These are phyloP conservation scores for Aphanomyces euteiches DNA, from an alignment of 352 stramenopile genomes.

Conservation along the genomic window DNA sequence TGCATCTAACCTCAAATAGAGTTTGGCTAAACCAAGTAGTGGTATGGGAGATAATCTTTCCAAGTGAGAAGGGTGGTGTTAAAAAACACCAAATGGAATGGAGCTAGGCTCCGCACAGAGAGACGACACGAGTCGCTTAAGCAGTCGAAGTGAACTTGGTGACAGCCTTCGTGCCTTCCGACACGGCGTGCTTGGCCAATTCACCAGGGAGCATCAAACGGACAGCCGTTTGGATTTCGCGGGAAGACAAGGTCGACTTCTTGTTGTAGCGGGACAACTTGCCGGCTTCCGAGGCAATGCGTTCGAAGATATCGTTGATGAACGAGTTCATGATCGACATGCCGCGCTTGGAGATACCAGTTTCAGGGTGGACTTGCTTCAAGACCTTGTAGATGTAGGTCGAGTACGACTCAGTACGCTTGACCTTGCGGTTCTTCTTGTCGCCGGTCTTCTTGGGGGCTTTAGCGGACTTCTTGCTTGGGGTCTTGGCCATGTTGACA, in stretches of 20 bases:
- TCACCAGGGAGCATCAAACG: conserved; percentile 79
- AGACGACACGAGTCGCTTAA: conserved; percentile 41
- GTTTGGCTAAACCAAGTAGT: background rate
- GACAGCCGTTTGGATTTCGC: conserved; percentile 88
- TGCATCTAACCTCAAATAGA: background rate
- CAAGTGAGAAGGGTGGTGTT: conserved; percentile 62
- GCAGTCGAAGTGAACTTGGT: conserved; percentile 47
- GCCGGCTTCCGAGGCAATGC: conserved; percentile 78
- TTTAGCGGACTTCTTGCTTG: conserved; percentile 53
- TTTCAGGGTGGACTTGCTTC: conserved; percentile 80
- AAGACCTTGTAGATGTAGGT: conserved; percentile 49
- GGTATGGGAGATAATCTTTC: conserved; percentile 19
- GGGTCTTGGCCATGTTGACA: conserved; percentile 65
- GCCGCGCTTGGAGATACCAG: conserved; percentile 82
- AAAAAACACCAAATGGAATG: conserved; percentile 67
- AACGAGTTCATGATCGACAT: conserved; percentile 92
- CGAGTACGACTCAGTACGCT: conserved; percentile 37
- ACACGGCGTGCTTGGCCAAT: conserved; percentile 83
- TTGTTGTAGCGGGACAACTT: conserved; percentile 87
- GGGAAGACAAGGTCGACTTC: conserved; percentile 85
- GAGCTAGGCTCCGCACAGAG: background rate
- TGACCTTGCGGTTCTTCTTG: conserved; percentile 32
- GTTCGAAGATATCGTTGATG: conserved; percentile 92
- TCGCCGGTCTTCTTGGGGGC: conserved; percentile 31
- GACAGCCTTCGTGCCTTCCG: conserved; percentile 79